phyloP scores from a whole-genome alignment of 257 asterid species.

The Przewalskia tangutica region DNA sequence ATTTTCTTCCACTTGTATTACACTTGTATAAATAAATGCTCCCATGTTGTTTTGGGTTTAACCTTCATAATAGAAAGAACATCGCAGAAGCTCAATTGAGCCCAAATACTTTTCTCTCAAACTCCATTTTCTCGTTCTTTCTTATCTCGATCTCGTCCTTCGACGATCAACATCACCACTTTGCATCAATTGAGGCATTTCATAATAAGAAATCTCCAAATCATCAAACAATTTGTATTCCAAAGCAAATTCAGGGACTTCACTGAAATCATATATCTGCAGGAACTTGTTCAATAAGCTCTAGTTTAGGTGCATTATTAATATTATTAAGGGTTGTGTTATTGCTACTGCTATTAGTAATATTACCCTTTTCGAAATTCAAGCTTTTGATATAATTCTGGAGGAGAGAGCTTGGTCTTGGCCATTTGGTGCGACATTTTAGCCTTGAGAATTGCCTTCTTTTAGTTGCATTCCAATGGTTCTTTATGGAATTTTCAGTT shows the following conservation, averaged over 20 bases:
- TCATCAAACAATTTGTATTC: slow-evolving; percentile 22
- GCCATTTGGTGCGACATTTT: slow-evolving; percentile 70
- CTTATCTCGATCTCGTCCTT: no score
- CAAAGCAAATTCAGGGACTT: slow-evolving; percentile 18
- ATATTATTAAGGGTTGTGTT: neutral
- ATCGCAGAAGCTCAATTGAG: no score
- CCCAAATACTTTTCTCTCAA: no score
- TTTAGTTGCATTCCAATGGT: slow-evolving; percentile 91
- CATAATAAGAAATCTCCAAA: slow-evolving; percentile 14
- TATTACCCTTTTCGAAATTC: slow-evolving; percentile 25
- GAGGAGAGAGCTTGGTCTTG: slow-evolving; percentile 57
- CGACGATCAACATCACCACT: no score
- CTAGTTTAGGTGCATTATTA: neutral
- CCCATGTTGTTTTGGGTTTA: no score
- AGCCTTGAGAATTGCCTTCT: slow-evolving; percentile 58
- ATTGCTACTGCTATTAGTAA: neutral
- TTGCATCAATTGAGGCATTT: slow-evolving; percentile 8
- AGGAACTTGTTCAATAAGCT: neutral
- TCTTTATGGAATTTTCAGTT: slow-evolving; percentile 77
- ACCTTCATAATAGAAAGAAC: no score
- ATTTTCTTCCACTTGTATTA: no score
- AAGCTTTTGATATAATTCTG: slow-evolving; percentile 75
- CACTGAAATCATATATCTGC: slow-evolving; percentile 10
- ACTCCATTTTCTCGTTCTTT: no score
- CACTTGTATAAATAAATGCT: no score